phyloP scores from a whole-genome alignment of 805 yeast genomes.

The Schizosaccharomyces cryophilus region DNA sequence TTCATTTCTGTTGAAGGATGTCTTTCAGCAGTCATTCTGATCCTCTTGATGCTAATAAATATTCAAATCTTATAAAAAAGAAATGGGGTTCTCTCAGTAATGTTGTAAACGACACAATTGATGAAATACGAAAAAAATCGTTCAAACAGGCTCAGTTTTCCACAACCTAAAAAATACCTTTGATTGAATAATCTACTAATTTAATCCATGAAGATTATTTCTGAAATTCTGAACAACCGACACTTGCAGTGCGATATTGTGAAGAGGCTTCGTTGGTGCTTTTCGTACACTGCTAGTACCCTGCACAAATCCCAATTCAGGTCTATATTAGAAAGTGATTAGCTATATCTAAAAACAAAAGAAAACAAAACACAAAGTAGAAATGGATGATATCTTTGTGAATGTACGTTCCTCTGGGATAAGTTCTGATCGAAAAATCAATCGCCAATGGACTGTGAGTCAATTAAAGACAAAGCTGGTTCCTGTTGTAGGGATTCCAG shows the following conservation, averaged over 20 bases:
- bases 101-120: no score
- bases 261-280: no score
- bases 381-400: constrained; percentile 20
- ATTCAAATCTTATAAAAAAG: no score
- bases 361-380: constrained; percentile 14
- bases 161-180: no score
- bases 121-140: no score
- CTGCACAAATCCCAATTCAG: not conserved
- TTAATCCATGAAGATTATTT: no score
- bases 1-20: not conserved
- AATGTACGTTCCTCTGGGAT: constrained; percentile 36
- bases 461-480: constrained; percentile 34
- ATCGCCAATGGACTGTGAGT: constrained; percentile 33
- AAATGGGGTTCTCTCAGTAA: no score
- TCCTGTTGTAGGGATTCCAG: constrained; percentile 49
- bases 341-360: not conserved
- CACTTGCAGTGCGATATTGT: no score
- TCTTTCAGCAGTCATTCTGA: not conserved
- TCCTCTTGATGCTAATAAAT: no score
- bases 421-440: constrained; percentile 42
- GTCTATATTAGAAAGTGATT: not conserved
- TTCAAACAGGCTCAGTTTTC: no score
- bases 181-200: no score
- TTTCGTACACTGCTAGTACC: not conserved
- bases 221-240: no score